A percentile compares a stretch with the other conserved stretches of the same genome.
Evolutionary conservation across 129 eudicot genomes (phyloP).

Genomic region (Saposhnikovia divaricata): DNA sequence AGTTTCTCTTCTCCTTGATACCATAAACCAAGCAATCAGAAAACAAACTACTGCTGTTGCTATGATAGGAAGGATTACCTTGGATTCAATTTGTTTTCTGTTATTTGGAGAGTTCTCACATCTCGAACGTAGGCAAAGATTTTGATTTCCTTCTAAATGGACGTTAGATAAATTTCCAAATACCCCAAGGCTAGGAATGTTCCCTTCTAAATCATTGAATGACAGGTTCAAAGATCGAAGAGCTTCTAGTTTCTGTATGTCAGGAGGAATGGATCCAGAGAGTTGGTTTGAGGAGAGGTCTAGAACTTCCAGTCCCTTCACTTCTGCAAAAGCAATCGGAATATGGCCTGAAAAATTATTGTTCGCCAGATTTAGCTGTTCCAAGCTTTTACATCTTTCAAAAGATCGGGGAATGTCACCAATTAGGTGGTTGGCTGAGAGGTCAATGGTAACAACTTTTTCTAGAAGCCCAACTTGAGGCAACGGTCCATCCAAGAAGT

Average conservation of each 20-base stretch:
- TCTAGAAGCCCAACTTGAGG: constrained; percentile 38
- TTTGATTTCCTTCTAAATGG: constrained; percentile 49
- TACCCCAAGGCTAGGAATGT: constrained; percentile 40
- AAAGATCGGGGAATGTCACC: constrained; percentile 44
- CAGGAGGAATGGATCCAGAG: constrained; percentile 46
- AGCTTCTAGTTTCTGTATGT: constrained; percentile 30
- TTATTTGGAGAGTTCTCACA: constrained; percentile 13
- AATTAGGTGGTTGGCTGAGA: constrained; percentile 35
- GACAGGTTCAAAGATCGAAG: constrained; percentile 50
- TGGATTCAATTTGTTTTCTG: background rate
- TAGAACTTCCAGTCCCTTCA: constrained; percentile 47
- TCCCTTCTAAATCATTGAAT: constrained; percentile 56
- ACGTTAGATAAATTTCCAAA: constrained; percentile 35
- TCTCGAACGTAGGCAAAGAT: constrained; percentile 27
- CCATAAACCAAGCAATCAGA: constrained; percentile 9
- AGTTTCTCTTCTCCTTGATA: constrained; percentile 12
- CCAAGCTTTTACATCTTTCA: constrained; percentile 49
- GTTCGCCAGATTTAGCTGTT: constrained; percentile 23
- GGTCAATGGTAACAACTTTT: constrained; percentile 37
- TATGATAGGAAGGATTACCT: background rate
- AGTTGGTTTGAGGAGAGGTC: constrained; percentile 63
- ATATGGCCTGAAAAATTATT: constrained; percentile 44
- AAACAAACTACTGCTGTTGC: constrained; percentile 12
- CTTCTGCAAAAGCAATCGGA: constrained; percentile 30
- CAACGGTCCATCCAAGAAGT: constrained; percentile 39